Evolutionary conservation across 1,284 basidiomycete genomes (phyloP).

Genomic region (Ceratobasidium sp.): DNA sequence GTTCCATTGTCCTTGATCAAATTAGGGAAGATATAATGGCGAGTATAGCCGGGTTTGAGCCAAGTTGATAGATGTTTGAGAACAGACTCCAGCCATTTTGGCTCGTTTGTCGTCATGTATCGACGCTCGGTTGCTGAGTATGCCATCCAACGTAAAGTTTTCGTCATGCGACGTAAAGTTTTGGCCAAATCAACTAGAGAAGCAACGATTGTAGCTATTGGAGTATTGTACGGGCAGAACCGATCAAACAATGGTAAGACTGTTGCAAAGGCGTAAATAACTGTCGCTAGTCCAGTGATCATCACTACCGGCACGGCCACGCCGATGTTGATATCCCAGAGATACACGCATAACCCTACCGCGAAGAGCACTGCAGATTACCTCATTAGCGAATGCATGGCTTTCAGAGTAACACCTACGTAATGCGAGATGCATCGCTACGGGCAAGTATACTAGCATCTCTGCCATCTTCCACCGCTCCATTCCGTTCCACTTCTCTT

Average conservation of each 20-base stretch:
- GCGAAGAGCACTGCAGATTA: slow-evolving; percentile 1
- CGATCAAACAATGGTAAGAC: not conserved
- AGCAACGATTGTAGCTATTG: not conserved
- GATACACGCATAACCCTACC: not conserved
- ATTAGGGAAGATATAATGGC: not conserved
- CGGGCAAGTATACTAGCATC: not conserved
- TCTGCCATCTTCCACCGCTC: slow-evolving; percentile 13
- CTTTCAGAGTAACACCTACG: not conserved
- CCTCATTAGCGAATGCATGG: too few species aligned
- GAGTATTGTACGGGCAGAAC: not conserved
- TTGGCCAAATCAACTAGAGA: not conserved
- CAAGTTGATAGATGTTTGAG: too few species aligned
- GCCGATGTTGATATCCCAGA: not conserved
- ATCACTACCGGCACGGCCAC: not conserved
- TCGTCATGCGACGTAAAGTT: not conserved
- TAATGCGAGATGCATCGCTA: slow-evolving; percentile 5
- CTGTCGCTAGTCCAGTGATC: not conserved
- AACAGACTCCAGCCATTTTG: too few species aligned
- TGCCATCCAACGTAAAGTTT: not conserved
- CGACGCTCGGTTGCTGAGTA: too few species aligned
- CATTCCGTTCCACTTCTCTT: not conserved
- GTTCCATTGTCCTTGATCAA: not conserved
- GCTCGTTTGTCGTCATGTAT: too few species aligned
- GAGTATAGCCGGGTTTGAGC: too few species aligned
- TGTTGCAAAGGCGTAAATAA: not conserved